Base-by-base conservation (phyloP, 257 asterid genomes). In the Linderniella brevidens region DNA sequence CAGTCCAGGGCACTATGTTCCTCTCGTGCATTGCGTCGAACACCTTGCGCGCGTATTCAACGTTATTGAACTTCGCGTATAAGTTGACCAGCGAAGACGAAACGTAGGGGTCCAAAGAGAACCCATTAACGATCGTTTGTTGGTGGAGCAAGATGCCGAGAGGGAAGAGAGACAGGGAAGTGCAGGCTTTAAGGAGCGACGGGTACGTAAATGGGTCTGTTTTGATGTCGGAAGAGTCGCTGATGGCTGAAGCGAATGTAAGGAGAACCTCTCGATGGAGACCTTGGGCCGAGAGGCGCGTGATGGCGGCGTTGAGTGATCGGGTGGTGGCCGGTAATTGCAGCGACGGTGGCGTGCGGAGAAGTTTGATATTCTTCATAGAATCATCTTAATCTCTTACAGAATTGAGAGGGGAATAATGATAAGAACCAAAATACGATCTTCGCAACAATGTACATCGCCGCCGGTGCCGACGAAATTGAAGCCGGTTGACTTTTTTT, bases 201-300 rank as follows among this genome's bases (percentile, higher is more conserved):
- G 96, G 92, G 62, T 67, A 81, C 19, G 93, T 81, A 54, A 78
- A 81, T 43, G 81, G 70, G 65, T 86, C 93, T 11, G 83, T 71
- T 11, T 71, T 59, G 8, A 66, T 19, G 57, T 55, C 15, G 58
- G 60, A 64, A 46, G 76, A 61, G 15, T 68, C 64, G 56, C 74
- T 74, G 79, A 82, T 70, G 59, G 32, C 6, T 25, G 82, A 60
- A 48, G 57, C 19, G 68, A 68, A 70, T 8, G 76, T 61, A 53
- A 50, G 52, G 37, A 86, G 66, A 18, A 69, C 88, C 45, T 76
- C 72, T 14, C 67, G 71, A 64, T 78, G 85, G 58, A 58, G 52
- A 36, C 82, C 76, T 65, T 72, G 70, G 37, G 58, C 53, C 35
- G 92, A 85, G 63, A 85, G 80, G 50, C 75, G 79, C 57, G 61